Evolutionary conservation across 768 basidiomycete genomes (phyloP), one percentile per base, ranked within the genome.

Genomic region (Arthromyces matolae): DNA sequence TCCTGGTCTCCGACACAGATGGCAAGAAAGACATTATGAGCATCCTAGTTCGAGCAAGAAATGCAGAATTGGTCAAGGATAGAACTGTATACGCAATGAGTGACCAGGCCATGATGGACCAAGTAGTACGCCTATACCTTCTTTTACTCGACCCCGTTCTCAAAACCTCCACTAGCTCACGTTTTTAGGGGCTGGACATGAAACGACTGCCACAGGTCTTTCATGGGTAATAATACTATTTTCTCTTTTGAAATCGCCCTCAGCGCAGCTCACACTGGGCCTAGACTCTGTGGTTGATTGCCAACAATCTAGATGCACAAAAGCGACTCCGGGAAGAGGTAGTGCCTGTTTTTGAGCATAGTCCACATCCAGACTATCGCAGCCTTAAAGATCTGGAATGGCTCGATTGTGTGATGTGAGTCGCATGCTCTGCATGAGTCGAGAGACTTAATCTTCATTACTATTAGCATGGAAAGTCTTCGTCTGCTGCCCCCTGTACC

Each of bases 1-100:
- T 71, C 8, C 34, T 53, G 5, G 44, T 60, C 3, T 65, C 66
- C 4, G 76, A 76, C 43, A 66, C 56, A 5, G 64, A 66, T 19
- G 63, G 67, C 7, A 77, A 78, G 56, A 65, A 67, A 42, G 77
- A 79, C 62, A 76, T 79, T 42, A 79, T 78, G 77, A 71, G 67
- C 41, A 51, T 78, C n/a, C 64, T 79, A 1, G 71, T 78, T 20
- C 66, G 71, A 18, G 71, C 74, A 10, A 62, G 73, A 24, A 71
- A 68, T 51, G 67, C 66, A 8, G 72, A 72, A 27, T 28, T 66
- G 28, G 68, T 43, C 28, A 50, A 68, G 29, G 68, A 65, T 29
- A 64, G 64, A 7, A 54, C 52, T 6, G 70, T 57, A n/a, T 76
- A 74, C 53, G 56, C 61, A 8, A 73, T 78, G 74, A 72, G 66